Evolutionary conservation across 768 basidiomycete species (phyloP).

Genomic region (Suillus tomentosus): DNA sequence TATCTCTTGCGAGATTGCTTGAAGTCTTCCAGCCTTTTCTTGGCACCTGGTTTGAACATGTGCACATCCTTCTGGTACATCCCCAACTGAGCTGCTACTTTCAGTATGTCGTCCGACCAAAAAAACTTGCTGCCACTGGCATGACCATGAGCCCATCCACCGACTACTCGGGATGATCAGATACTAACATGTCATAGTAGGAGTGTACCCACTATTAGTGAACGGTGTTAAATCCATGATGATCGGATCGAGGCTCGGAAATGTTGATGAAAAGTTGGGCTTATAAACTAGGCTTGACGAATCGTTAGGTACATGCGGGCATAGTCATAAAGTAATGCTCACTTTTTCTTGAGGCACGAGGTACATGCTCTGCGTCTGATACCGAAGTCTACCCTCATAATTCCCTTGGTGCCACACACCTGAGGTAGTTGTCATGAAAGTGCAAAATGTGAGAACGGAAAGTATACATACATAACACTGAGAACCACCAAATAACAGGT

Average conservation of each 20-base stretch:
- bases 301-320: slow-evolving; percentile 19
- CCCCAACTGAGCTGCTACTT: slow-evolving; percentile 22
- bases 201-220: slow-evolving; percentile 30
- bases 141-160: slow-evolving; percentile 32
- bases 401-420: slow-evolving; percentile 17
- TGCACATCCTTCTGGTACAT: slow-evolving; percentile 22
- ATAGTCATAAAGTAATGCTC: background rate
- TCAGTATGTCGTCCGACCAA: slow-evolving; percentile 35
- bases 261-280: slow-evolving; percentile 22
- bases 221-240: slow-evolving; percentile 33
- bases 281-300: slow-evolving; percentile 14
- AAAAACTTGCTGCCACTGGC: slow-evolving; percentile 33
- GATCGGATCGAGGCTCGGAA: slow-evolving; percentile 28
- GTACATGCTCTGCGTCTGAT: slow-evolving; percentile 20
- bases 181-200: background rate
- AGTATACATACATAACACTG: slow-evolving; percentile 20
- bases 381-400: slow-evolving; percentile 22
- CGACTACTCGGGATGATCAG: slow-evolving; percentile 24
- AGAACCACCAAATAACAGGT: slow-evolving; percentile 26
- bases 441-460: background rate
- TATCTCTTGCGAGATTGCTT: slow-evolving; percentile 18
- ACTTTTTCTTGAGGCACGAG: slow-evolving; percentile 23
- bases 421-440: slow-evolving; percentile 8
- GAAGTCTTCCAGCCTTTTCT: slow-evolving; percentile 29
- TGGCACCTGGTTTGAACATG: slow-evolving; percentile 24